These are phyloP conservation scores for Drosera capensis DNA, from an alignment of 148 eudicot species.

Conservation along the genomic window DNA sequence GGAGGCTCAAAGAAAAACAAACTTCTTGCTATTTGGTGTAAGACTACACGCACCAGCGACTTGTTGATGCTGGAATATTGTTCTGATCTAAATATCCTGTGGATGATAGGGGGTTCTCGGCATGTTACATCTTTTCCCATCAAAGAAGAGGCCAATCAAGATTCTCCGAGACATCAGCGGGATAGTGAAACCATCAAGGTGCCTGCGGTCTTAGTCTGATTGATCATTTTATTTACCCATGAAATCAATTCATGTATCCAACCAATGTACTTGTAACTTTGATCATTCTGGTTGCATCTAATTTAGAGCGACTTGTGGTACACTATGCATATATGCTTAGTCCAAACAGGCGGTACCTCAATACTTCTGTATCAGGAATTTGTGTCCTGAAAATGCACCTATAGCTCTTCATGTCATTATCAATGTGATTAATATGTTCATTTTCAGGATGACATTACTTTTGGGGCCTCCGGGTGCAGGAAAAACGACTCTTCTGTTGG, in stretches of 20 bases:
- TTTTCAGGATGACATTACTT: slow-evolving; percentile 57
- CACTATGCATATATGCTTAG: too few relatives aligned
- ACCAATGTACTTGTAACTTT: too few relatives aligned
- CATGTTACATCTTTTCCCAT: slow-evolving; percentile 29
- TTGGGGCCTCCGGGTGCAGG: slow-evolving; percentile 80
- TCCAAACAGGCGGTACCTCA: too few relatives aligned
- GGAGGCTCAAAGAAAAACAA: not conserved
- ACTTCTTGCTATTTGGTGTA: not conserved
- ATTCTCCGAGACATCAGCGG: slow-evolving; percentile 47
- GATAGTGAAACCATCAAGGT: slow-evolving; percentile 49
- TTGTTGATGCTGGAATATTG: not conserved
- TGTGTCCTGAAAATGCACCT: not conserved
- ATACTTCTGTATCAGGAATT: too few relatives aligned
- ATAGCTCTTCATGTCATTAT: not conserved
- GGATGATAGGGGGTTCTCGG: slow-evolving; percentile 25
- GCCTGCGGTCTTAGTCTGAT: not conserved
- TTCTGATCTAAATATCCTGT: not conserved
- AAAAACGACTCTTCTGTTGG: slow-evolving; percentile 48
- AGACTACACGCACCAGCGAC: not conserved
- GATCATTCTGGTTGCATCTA: too few relatives aligned
- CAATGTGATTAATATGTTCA: not conserved
- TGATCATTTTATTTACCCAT: not conserved
- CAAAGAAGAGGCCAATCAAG: slow-evolving; percentile 33
- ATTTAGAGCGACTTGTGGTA: too few relatives aligned
- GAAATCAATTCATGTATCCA: too few relatives aligned